Percentiles rank a stretch among this genome's conserved stretches.
phyloP scores from a whole-genome alignment of 352 stramenopile genomes.

The Globisporangium spiculum region DNA sequence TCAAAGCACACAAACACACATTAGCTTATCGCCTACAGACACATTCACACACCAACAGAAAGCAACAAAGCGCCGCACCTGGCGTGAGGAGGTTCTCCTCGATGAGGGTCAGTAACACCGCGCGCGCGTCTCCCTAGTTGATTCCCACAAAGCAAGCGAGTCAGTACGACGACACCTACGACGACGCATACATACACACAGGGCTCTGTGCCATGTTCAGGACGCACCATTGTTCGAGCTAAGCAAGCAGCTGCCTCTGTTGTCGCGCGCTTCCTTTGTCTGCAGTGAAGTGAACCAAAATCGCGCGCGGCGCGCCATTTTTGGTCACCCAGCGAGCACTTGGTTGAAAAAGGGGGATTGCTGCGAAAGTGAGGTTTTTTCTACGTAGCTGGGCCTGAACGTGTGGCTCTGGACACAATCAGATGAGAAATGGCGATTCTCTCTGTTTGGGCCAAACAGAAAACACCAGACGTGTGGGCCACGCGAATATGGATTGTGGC shows the following conservation, averaged over 20 bases:
- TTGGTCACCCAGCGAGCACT: not conserved
- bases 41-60: not conserved
- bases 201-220: not conserved
- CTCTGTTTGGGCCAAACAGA: not conserved
- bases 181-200: not conserved
- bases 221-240: conserved; percentile 5
- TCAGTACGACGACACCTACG: not conserved
- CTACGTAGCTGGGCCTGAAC: not conserved
- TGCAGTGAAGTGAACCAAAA: not conserved
- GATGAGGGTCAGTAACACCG: conserved; percentile 64
- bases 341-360: not conserved
- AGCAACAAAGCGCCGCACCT: conserved; percentile 25
- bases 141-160: not conserved
- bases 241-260: not conserved
- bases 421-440: not conserved
- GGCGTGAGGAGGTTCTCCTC: conserved; percentile 62
- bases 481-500: not conserved
- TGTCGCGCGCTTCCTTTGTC: conserved; percentile 3
- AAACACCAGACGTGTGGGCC: not conserved
- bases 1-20: conserved; percentile 3
- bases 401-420: not conserved
- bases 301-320: not conserved
- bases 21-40: not conserved
- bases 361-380: not conserved
- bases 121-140: conserved; percentile 54